Base-by-base conservation (phyloP, 179 eudicot species). In the Heliamphora ciliata region DNA sequence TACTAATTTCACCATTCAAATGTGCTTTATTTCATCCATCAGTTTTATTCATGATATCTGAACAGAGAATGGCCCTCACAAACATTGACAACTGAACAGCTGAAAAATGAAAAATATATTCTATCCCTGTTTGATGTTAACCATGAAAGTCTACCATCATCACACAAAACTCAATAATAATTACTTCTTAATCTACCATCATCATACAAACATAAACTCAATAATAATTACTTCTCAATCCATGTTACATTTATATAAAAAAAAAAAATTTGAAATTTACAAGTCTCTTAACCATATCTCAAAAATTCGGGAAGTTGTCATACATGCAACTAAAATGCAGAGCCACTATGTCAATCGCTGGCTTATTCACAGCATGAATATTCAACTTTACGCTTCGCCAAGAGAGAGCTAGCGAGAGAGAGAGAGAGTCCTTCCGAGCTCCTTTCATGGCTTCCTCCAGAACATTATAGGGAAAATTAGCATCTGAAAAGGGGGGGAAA, bases 141-240 rank as follows among this genome's bases (percentile, higher is more conserved):
- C 21, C 21, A 15, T 61, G 66, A n/a, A 61, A n/a, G 21, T 61
- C 66, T 61, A 61, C 66, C 4, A 61, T 61, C 66, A 61, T 15
- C 21, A 31, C 40, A 31, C 40, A 31, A 31, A 31, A 31, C 40
- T 31, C 0, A 31, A 31, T 31, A 31, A 31, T 31, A 31, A 31
- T 31, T 31, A 31, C 40, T 31, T 31, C 40, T 31, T 31, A 40
- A n/a, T 69, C 52, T 13, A 40, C 14, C 13, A 44, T 69, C 14
- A 69, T 6, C 17, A 0, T 75, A 24, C 78, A 75, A 7, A n/a
- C 61, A 74, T 18, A 4, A 52, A 52, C 17, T 18, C 47, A 52
- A 74, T 58, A 21, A 74, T 52, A 74, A 21, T n/a, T 52, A 74
- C 77, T 51, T 54, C 77, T 31, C 77, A 52, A 74, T 13, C 77